Base-by-base conservation (phyloP, 306 rosid genomes). In the Begonia fuchsioides region DNA sequence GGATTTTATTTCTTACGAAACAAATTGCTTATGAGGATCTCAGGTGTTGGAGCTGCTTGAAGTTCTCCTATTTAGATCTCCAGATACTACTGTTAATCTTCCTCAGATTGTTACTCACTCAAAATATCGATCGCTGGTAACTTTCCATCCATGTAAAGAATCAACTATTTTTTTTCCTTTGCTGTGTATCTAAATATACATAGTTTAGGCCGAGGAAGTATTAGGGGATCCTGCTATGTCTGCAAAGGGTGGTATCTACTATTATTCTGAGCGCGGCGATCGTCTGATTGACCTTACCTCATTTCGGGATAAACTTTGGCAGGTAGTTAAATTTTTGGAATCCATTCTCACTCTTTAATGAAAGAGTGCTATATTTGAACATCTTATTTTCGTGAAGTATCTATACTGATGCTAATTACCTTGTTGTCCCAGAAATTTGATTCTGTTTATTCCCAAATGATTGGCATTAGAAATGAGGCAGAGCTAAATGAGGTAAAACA, bases 241-340 rank as follows among this genome's bases (percentile, higher is more conserved):
- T 56, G 82, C 79, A 58, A 90, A 75, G 70, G 93, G 90, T 47
- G 87, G 87, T 69, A 75, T 90, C 54, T 80, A 81, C 72, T 85
- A 79, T 64, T 90, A 79, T 72, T 84, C 97, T 38, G 97, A 90
- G 82, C 78, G 97, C 57, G 95, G 93, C 53, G 97, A 90, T 61
- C 77, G 97, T 46, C 69, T 90, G 40, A 84, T 90, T 65, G 95
- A 84, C 59, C 84, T 90, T 14, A 68, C 87, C 43, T 74, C 95
- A 41, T 78, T 84, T 63, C 77, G 82, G 46, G 87, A 81, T 76
- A 78, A 72, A 71, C 87, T 90, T 73, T 90, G 93, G 97, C 97
- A 79, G 97, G 97, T 81, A 39, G 17, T 71, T 71, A 53, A 49
- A 39, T 48, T 26, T 38, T 19, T 50, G 32, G 13, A 49, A 44